phyloP scores from a whole-genome alignment of 257 asterid species.

The Solanum verrucosum region DNA sequence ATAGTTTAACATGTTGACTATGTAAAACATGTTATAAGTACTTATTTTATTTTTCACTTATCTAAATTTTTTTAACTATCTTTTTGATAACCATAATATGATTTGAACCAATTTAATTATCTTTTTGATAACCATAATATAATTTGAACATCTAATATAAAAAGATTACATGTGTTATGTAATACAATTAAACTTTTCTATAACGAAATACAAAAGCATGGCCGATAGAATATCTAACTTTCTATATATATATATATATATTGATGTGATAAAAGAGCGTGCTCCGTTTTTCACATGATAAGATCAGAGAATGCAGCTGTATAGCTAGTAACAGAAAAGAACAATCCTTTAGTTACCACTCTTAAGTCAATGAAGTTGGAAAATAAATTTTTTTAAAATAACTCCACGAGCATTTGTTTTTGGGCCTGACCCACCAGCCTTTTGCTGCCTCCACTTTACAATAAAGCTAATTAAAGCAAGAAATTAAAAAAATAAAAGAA shows the following conservation, averaged over 20 bases:
- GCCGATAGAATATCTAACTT: background rate
- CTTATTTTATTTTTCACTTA: background rate
- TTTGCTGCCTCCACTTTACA: conserved; percentile 53
- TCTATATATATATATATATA: background rate
- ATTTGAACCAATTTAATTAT: background rate
- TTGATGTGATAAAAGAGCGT: background rate
- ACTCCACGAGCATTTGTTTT: conserved; percentile 38
- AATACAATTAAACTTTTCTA: background rate
- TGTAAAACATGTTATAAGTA: background rate
- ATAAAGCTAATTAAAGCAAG: conserved; percentile 48
- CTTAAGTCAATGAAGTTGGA: conserved; percentile 31
- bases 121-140: background rate
- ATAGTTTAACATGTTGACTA: background rate
- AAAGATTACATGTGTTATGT: background rate
- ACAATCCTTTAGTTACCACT: conserved; percentile 1
- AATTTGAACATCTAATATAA: background rate
- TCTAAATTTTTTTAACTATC: background rate
- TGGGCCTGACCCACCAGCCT: conserved; percentile 54
- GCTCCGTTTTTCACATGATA: background rate
- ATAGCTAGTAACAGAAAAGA: background rate
- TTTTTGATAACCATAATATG: background rate
- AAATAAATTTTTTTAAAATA: background rate
- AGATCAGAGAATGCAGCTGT: background rate
- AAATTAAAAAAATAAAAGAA: conserved; percentile 14
- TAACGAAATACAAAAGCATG: background rate